phyloP scores from a whole-genome alignment of 371 early-diverging fungal genomes.

The Basidiobolus meristosporus region DNA sequence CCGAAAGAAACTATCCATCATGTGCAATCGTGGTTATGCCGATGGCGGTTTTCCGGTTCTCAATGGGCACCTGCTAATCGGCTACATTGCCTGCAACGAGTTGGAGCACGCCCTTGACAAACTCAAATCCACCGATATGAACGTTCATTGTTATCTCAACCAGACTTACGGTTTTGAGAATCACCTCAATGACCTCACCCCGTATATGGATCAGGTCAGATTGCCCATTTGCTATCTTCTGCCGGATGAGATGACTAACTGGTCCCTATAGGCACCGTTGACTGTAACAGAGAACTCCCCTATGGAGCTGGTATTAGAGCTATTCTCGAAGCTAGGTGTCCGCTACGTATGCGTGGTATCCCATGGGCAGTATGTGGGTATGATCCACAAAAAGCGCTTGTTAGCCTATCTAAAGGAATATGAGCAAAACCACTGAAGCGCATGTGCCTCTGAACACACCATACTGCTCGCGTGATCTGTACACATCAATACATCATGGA shows the following conservation, averaged over 20 bases:
- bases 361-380: conserved; percentile 40
- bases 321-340: conserved; percentile 69
- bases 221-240: no score
- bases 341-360: conserved; percentile 36
- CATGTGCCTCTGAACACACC: no score
- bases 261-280: conserved; percentile 42
- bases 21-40: conserved; percentile 24
- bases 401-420: conserved; percentile 38
- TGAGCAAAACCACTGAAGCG: conserved; percentile 8
- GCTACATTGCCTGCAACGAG: conserved; percentile 72
- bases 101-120: conserved; percentile 37
- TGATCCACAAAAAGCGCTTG: conserved; percentile 55
- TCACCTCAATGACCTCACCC: conserved; percentile 43
- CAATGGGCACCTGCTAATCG: conserved; percentile 42
- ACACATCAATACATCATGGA: no score
- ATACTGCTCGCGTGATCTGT: no score
- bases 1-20: conserved; percentile 20
- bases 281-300: conserved; percentile 51
- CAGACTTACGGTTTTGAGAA: no score
- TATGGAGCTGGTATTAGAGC: conserved; percentile 66
- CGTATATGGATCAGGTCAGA: conserved; percentile 58
- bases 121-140: background rate
- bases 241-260: background rate
- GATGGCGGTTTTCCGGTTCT: conserved; percentile 79
- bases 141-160: conserved; percentile 3